Evolutionary conservation across 768 basidiomycete genomes (phyloP), one percentile per base, ranked within the genome.

Genomic region (Leccinellum rugosiceps): DNA sequence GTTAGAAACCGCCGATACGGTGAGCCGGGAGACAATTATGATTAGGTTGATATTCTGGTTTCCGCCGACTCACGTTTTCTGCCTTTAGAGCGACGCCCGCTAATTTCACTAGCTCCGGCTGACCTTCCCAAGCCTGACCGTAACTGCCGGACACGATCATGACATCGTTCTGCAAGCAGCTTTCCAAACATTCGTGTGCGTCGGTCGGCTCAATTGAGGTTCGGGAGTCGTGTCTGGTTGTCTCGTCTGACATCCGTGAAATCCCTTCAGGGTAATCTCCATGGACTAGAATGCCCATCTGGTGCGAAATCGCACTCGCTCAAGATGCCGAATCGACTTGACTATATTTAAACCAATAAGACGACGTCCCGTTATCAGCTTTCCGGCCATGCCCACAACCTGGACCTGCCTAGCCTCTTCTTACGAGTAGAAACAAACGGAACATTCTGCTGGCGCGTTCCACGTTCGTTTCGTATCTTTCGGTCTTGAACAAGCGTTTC

Each of bases 171-270:
- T 47, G 46, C 30, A 31, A 31, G 48, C 41, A 45, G 30, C 45
- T 65, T 65, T 52, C 44, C 26, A 62, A 59, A 21, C 30, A 26
- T n/a, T 28, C 30, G 30, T 31, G 17, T 41, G 15, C 44, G 43
- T 8, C 57, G 21, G 3, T 15, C 17, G 44, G 23, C 60, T 64
- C 63, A 65, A 31, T 45, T 25, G 63, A 64, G 60, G 31, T 62
- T 38, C 19, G 47, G 41, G 21, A 43, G 28, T 45, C 17, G 56
- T 34, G 19, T 17, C 23, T 35, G 3, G 31, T 19, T 8, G 32
- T 48, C 30, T 8, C 34, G 21, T 31, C 45, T 21, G 25, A 14
- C 15, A 10, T 11, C 31, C 25, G 9, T 56, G 47, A 52, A 48
- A 15, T n/a, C 23, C n/a, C 19, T 3, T 30, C 25, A 28, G 41